These are phyloP conservation scores for Nectriaceae sp. DNA, from an alignment of 2,329 filamentous ascomycete species.

Conservation along the genomic window DNA sequence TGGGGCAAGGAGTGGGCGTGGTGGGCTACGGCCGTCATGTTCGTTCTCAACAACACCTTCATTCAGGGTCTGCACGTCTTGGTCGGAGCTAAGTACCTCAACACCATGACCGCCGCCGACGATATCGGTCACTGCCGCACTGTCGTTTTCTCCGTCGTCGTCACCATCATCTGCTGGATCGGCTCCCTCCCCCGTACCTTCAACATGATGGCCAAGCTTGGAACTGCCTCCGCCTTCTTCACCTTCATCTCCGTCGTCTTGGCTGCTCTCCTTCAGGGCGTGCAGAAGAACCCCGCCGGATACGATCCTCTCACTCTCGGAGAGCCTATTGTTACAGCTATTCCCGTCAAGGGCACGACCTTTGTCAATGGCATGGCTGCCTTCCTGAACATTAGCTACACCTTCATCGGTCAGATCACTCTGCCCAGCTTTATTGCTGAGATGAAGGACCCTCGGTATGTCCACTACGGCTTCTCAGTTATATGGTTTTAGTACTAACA, in stretches of 20 bases:
- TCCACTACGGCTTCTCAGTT: not conserved
- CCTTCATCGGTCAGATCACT: conserved; percentile 94
- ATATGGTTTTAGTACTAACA: conserved; percentile 4
- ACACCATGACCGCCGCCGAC: conserved; percentile 77
- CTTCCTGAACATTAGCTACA: conserved; percentile 94
- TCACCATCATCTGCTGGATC: conserved; percentile 73
- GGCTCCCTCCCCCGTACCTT: conserved; percentile 87
- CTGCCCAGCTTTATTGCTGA: conserved; percentile 94
- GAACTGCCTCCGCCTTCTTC: conserved; percentile 78
- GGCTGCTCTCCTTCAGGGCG: conserved; percentile 77
- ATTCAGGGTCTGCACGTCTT: conserved; percentile 83
- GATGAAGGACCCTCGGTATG: conserved; percentile 68
- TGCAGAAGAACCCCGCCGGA: conserved; percentile 72
- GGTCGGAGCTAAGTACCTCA: conserved; percentile 82
- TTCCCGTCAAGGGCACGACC: conserved; percentile 70
- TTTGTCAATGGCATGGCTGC: conserved; percentile 84
- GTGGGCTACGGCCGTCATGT: conserved; percentile 78
- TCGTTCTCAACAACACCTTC: conserved; percentile 91
- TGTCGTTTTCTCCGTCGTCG: conserved; percentile 75
- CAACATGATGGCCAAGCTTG: conserved; percentile 74
- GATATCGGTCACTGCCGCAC: conserved; percentile 69
- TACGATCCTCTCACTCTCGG: conserved; percentile 59
- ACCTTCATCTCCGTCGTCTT: conserved; percentile 88
- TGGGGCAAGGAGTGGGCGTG: conserved; percentile 77
- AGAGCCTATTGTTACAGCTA: conserved; percentile 65